phyloP scores from a whole-genome alignment of 2,329 filamentous ascomycete species.

The Zopfia rhizophila region DNA sequence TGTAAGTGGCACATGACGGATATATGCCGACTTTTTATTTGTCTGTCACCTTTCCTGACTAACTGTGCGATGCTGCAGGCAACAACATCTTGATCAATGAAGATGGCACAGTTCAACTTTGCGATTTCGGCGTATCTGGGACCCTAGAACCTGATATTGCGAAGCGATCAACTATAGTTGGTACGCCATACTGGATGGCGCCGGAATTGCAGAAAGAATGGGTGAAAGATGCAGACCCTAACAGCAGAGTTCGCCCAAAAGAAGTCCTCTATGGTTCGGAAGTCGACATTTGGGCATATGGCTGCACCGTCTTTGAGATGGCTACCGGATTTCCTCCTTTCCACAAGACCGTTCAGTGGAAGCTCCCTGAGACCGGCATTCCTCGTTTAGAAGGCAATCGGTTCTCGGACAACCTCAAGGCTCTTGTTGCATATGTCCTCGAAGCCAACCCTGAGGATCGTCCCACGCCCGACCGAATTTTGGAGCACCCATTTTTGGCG shows the following conservation, averaged over 20 bases:
- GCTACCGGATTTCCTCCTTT: conserved; percentile 81
- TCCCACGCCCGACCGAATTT: conserved; percentile 74
- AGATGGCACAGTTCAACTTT: conserved; percentile 79
- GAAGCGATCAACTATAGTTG: conserved; percentile 83
- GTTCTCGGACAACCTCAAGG: conserved; percentile 75
- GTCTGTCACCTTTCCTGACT: not conserved
- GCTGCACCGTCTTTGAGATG: conserved; percentile 83
- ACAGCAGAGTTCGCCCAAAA: conserved; percentile 63
- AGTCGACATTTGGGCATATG: conserved; percentile 85
- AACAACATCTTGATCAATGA: conserved; percentile 85
- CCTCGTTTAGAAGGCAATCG: conserved; percentile 77
- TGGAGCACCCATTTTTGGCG: conserved; percentile 75
- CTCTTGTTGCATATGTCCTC: conserved; percentile 78
- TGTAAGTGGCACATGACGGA: conserved; percentile 49
- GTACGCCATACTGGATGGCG: conserved; percentile 88
- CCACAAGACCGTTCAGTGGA: conserved; percentile 52
- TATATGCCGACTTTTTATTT: not conserved
- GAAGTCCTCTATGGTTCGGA: conserved; percentile 62
- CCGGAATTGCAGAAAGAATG: conserved; percentile 69
- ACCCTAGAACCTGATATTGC: conserved; percentile 79
- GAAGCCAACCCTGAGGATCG: conserved; percentile 74
- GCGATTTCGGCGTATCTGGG: conserved; percentile 85
- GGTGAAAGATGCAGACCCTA: conserved; percentile 67
- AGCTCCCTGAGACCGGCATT: conserved; percentile 58
- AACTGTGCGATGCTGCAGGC: conserved; percentile 49